Conservation (phyloP, 495 filamentous ascomycete genomes). For the Trichoderma asperelloides region DNA sequence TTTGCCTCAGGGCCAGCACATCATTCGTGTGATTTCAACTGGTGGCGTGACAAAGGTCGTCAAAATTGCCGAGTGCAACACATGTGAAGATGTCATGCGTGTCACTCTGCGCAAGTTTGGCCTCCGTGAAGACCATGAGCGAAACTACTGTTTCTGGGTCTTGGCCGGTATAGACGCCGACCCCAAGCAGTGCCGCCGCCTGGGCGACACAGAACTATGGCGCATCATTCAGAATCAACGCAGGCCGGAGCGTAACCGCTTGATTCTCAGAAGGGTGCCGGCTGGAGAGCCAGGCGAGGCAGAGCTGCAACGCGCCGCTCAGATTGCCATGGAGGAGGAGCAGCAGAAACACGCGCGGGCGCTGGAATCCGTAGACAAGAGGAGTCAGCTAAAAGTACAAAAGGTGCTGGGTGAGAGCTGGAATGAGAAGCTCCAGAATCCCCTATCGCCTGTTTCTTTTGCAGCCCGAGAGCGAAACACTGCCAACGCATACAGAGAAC, state of each 20-base stretch:
- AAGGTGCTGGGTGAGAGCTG: slow-evolving; percentile 78
- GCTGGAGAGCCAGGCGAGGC: slow-evolving; percentile 73
- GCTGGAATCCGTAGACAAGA: slow-evolving; percentile 53
- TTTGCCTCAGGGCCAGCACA: slow-evolving; percentile 66
- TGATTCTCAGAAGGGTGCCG: slow-evolving; percentile 85
- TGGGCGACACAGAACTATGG: slow-evolving; percentile 79
- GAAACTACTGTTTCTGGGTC: slow-evolving; percentile 76
- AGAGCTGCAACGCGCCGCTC: slow-evolving; percentile 72
- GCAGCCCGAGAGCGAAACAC: slow-evolving; percentile 57
- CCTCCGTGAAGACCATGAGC: slow-evolving; percentile 63
- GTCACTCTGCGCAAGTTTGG: slow-evolving; percentile 75
- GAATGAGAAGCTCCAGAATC: slow-evolving; percentile 66
- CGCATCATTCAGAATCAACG: slow-evolving; percentile 67
- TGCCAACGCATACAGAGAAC: slow-evolving; percentile 47
- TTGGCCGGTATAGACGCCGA: slow-evolving; percentile 77
- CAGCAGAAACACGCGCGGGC: slow-evolving; percentile 63
- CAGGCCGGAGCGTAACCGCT: slow-evolving; percentile 72
- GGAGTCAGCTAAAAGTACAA: slow-evolving; percentile 65
- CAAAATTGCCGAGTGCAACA: slow-evolving; percentile 80
- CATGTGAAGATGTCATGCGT: slow-evolving; percentile 80
- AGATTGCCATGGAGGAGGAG: slow-evolving; percentile 71
- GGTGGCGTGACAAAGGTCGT: slow-evolving; percentile 86
- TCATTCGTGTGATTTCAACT: slow-evolving; percentile 86
- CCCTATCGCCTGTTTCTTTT: slow-evolving; percentile 67
- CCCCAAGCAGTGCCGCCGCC: slow-evolving; percentile 62